Evolutionary conservation across 2,329 filamentous ascomycete species (phyloP), one percentile per base, ranked within the genome.

Genomic region (Alternaria panax): DNA sequence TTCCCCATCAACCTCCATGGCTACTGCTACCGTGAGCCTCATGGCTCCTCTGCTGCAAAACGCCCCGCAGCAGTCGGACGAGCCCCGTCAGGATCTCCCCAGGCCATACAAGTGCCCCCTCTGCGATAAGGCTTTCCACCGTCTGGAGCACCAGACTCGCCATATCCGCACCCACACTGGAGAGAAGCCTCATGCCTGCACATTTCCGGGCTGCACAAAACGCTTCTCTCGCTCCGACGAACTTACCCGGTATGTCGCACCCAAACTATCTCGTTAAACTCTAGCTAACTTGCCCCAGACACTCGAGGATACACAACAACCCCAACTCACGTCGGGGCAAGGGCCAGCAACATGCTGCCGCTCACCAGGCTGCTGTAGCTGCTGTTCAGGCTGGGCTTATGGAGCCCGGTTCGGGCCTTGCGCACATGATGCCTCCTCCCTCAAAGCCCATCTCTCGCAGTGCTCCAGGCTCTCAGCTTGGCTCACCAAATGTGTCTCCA

Each of bases 221-320:
- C 92, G 94, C 74, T 98, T 99, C 83, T 96, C 92, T 66, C 90
- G 94, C 66, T 97, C 94, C 12, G 94, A 99, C 77, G 94, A 99
- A 82, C 85, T 99, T 70, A 99, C 95, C 63, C 62, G 69, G 69
- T 71, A 69, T 18, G 65, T 54, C 34, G 16, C 47, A 28, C 20
- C 32, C 30, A 12, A 2, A 46, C 16, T 20, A 20, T 28, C 11
- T 28, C 11, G 22, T 32, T 11, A 8, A 18, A 12, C n/a, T 24
- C 5, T 25, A 22, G 14, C 67, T 71, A 66, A 69, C 54, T 16
- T n/a, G 25, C 11, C 38, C 6, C 56, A 90, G 94, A 62, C 94
- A 99, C 82, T 97, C 94, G 77, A 88, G 94, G 78, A 99, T 99
- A 82, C 94, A 99, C 87, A 97, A 92, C 87, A 99, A 98, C 82